Conservation (phyloP, 306 rosid species). For the Abrus precatorius region DNA sequence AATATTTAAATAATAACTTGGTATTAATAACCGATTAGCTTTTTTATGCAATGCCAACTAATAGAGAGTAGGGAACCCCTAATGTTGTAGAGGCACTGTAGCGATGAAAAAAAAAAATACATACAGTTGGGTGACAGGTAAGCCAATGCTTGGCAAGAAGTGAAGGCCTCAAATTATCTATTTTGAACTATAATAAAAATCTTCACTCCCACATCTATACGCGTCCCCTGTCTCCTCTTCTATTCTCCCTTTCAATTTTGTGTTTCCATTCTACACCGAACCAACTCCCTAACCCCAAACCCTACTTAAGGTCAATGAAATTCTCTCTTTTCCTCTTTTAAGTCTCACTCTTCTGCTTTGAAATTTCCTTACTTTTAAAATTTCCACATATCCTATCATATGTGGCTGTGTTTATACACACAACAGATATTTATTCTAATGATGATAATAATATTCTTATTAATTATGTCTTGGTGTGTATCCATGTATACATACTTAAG, state of each 20-base stretch:
- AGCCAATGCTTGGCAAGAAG: neutral
- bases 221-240: neutral
- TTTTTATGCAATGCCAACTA: no score
- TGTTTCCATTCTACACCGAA: neutral
- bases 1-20: no score
- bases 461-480: no score
- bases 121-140: neutral
- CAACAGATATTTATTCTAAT: no score
- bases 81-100: no score
- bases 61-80: no score
- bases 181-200: neutral
- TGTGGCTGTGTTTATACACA: no score
- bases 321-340: neutral
- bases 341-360: slow-evolving; percentile 8
- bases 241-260: no score
- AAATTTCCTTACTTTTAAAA: neutral
- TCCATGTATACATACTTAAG: neutral
- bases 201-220: slow-evolving; percentile 11
- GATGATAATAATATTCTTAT: no score
- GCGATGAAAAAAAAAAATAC: neutral
- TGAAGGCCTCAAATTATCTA: neutral
- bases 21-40: no score
- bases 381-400: no score
- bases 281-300: slow-evolving; percentile 35
- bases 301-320: slow-evolving; percentile 29